Evolutionary conservation across 2,329 filamentous ascomycete species (phyloP), one percentile per base, ranked within the genome.

Genomic region (Sporothrix mexicana): DNA sequence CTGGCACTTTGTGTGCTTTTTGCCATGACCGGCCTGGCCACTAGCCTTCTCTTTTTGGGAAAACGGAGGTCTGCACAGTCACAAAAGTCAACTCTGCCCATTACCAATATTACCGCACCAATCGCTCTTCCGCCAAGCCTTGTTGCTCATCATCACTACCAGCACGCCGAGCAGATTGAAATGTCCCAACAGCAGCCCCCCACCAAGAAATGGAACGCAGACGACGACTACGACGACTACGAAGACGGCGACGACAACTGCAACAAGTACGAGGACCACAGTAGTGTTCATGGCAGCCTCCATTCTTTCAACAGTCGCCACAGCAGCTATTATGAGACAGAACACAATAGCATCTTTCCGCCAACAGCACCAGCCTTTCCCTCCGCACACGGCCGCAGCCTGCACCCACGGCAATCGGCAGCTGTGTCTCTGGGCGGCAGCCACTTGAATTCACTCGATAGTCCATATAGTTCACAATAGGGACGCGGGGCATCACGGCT

Each of bases 1-100:
- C 95, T 97, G 81, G 90, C 90, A 4, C 87, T 97, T 68, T 94
- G 90, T 80, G 87, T 92, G 59, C 83, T 93, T 49, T 93, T 93
- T 78, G 86, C 88, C 74, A 86, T 93, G 74, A 91, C 89, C 1
- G 83, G 85, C 62, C 81, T 91, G 68, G 85, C 88, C 62, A 87
- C 85, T 43, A 81, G 84, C 72, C 88, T 89, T 76, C 83, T 93
- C 53, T 92, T 90, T 88, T 86, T 88, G 75, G 86, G 88, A 78
- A 88, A 88, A 81, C 78, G 81, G 61, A 73, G 75, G 13, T 74
- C 75, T 13, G 77, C 81, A 4, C 25, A 9, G 25, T 23, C 62
- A 47, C 64, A 67, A 10, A 23, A 51, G 3, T 8, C 43, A 6
- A 23, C 59, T 9, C 23, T 25, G 43, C 43, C 20, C 4, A 53